Evolutionary conservation across 805 yeast genomes (phyloP).

Genomic region (Hanseniaspora valbyensis): DNA sequence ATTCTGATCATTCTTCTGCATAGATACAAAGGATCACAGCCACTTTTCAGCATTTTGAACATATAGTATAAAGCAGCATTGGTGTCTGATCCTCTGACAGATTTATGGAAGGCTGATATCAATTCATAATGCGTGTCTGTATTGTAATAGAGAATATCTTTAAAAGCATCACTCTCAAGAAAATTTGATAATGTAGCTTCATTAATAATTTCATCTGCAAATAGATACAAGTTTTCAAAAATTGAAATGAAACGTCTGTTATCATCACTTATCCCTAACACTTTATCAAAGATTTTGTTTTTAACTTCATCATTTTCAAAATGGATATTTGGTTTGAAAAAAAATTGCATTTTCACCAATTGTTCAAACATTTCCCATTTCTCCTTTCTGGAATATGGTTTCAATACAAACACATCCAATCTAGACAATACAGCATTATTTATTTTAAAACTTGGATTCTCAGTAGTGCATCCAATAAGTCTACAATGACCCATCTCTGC

Average conservation of each 20-base stretch:
- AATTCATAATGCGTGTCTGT: slow-evolving; percentile 94
- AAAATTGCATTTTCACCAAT: slow-evolving; percentile 29
- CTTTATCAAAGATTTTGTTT: slow-evolving; percentile 49
- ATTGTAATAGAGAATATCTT: slow-evolving; percentile 54
- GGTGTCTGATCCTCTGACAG: slow-evolving; percentile 78
- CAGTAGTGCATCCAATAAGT: slow-evolving; percentile 94
- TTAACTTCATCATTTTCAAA: slow-evolving; percentile 43
- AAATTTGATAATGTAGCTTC: slow-evolving; percentile 31
- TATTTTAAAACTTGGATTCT: slow-evolving; percentile 76
- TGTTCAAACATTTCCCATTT: slow-evolving; percentile 30
- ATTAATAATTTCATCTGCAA: slow-evolving; percentile 26
- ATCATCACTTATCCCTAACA: slow-evolving; percentile 70
- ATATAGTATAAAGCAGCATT: slow-evolving; percentile 84
- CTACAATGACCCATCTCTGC: slow-evolving; percentile 75
- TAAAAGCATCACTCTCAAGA: slow-evolving; percentile 35
- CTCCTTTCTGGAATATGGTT: slow-evolving; percentile 33
- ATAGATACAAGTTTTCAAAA: slow-evolving; percentile 55
- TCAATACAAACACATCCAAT: slow-evolving; percentile 66
- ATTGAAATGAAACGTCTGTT: slow-evolving; percentile 80
- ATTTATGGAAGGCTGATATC: slow-evolving; percentile 89
- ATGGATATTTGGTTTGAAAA: slow-evolving; percentile 41
- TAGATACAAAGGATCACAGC: slow-evolving; percentile 85
- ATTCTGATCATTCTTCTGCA: slow-evolving; percentile 87
- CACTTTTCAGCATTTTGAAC: slow-evolving; percentile 80
- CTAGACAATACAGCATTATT: slow-evolving; percentile 76